Evolutionary conservation across 2,329 filamentous ascomycete genomes (phyloP).

Genomic region (Aspergillus intermedius): DNA sequence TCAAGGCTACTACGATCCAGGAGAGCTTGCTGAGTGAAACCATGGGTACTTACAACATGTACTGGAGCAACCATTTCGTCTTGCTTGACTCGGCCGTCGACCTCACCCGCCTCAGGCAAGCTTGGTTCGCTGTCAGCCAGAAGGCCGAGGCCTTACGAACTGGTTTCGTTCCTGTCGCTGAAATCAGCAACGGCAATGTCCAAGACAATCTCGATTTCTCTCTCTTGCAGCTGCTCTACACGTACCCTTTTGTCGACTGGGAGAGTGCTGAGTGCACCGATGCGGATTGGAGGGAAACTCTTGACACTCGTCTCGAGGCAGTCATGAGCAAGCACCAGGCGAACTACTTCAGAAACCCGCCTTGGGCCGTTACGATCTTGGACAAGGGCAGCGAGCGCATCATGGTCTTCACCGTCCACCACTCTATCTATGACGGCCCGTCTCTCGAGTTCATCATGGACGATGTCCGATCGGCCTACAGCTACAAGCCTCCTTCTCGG

Average conservation of each 20-base stretch:
- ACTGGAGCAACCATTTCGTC: conserved; percentile 38
- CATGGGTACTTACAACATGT: conserved; percentile 47
- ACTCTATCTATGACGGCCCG: conserved; percentile 28
- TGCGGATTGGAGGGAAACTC: conserved; percentile 8
- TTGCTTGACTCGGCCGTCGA: conserved; percentile 23
- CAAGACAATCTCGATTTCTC: conserved; percentile 11
- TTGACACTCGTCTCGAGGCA: conserved; percentile 13
- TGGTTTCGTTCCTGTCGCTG: conserved; percentile 29
- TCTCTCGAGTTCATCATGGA: conserved; percentile 23
- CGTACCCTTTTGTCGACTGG: conserved; percentile 21
- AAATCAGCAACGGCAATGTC: conserved; percentile 7
- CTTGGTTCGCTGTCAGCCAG: conserved; percentile 27
- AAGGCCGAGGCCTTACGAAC: conserved; percentile 32
- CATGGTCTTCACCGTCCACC: conserved; percentile 34
- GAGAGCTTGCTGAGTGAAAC: conserved; percentile 37
- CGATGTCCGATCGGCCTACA: conserved; percentile 21
- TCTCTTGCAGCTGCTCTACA: conserved; percentile 25
- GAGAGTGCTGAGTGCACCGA: conserved; percentile 10
- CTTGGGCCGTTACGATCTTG: conserved; percentile 33
- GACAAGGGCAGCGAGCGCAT: conserved; percentile 14
- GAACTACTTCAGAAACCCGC: conserved; percentile 25
- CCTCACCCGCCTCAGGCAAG: conserved; percentile 19
- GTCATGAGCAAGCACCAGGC: conserved; percentile 21
- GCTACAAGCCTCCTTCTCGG: conserved; percentile 13
- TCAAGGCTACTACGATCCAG: conserved; percentile 31